Percentiles rank a stretch among this genome's conserved stretches.
Conservation (phyloP, 2,329 filamentous ascomycete genomes). For the Penicillium sp. region DNA sequence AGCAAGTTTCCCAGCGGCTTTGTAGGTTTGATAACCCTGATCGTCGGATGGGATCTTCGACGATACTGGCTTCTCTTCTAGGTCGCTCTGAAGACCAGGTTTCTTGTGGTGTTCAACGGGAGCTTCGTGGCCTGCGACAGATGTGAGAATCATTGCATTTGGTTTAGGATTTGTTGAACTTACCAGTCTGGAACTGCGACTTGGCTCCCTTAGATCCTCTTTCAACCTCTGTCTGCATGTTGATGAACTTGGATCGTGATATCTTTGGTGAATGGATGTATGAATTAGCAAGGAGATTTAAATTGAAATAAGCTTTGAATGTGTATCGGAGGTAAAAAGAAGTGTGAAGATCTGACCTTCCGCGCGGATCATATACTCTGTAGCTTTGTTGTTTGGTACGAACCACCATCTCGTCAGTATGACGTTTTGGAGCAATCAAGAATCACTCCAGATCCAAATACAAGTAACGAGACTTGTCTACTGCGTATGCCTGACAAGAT, state of each 20-base stretch:
- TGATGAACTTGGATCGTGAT: neutral
- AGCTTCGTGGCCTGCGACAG: conserved; percentile 44
- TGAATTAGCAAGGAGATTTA: no score
- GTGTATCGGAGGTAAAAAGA: no score
- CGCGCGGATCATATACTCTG: neutral
- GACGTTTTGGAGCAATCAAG: neutral
- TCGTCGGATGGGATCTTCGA: conserved; percentile 65
- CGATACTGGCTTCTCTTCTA: conserved; percentile 57
- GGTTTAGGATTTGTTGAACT: neutral
- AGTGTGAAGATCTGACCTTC: neutral
- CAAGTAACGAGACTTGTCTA: no score
- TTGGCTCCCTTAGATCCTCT: conserved; percentile 13
- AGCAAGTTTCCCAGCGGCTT: conserved; percentile 68
- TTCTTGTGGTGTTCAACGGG: conserved; percentile 52
- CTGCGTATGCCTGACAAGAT: neutral
- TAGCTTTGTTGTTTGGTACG: neutral
- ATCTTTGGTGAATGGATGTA: neutral
- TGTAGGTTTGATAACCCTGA: conserved; percentile 66
- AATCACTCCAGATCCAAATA: neutral
- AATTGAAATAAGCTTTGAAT: no score
- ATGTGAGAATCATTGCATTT: neutral
- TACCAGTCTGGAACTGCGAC: conserved; percentile 35
- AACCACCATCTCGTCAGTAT: neutral
- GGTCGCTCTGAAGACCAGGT: conserved; percentile 53
- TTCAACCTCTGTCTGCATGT: conserved; percentile 19